Evolutionary conservation across 2,329 filamentous ascomycete species (phyloP).

Genomic region (Elsinoe australis): DNA sequence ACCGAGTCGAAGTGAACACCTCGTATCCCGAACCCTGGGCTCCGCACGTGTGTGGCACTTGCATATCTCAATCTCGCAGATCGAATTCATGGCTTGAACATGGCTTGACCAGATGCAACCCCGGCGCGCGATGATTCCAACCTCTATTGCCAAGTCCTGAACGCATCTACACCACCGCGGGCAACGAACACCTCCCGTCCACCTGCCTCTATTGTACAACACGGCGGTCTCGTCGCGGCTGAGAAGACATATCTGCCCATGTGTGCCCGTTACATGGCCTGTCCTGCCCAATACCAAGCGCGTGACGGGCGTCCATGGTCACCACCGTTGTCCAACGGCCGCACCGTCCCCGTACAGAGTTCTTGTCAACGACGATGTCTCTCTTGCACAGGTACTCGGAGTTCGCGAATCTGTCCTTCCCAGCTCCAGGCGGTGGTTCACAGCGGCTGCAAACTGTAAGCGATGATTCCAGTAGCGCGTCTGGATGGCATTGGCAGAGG

Average conservation of each 20-base stretch:
- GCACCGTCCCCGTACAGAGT: conserved; percentile 3
- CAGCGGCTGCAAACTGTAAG: background rate
- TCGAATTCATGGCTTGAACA: too few species aligned
- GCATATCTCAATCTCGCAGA: too few species aligned
- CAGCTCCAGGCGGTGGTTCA: background rate
- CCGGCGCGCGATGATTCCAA: background rate
- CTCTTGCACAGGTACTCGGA: too few species aligned
- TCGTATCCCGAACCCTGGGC: too few species aligned
- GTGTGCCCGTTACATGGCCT: background rate
- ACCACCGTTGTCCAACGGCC: background rate
- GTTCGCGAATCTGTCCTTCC: conserved; percentile 1
- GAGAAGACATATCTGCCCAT: conserved; percentile 2
- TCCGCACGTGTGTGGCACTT: too few species aligned
- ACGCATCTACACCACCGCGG: conserved; percentile 5
- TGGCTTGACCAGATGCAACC: too few species aligned
- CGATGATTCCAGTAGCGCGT: background rate
- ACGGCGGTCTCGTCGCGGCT: background rate
- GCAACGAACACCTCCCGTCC: too few species aligned
- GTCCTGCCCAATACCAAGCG: conserved; percentile 1
- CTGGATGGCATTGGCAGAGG: conserved; percentile 10
- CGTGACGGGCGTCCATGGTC: background rate
- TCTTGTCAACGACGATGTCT: conserved; percentile 10
- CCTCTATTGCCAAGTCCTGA: conserved; percentile 12
- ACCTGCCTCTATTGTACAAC: background rate
- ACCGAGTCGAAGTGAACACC: too few species aligned